These are phyloP conservation scores for Hypoxylon sp. DNA, from an alignment of 2,329 filamentous ascomycete genomes.

Conservation along the genomic window DNA sequence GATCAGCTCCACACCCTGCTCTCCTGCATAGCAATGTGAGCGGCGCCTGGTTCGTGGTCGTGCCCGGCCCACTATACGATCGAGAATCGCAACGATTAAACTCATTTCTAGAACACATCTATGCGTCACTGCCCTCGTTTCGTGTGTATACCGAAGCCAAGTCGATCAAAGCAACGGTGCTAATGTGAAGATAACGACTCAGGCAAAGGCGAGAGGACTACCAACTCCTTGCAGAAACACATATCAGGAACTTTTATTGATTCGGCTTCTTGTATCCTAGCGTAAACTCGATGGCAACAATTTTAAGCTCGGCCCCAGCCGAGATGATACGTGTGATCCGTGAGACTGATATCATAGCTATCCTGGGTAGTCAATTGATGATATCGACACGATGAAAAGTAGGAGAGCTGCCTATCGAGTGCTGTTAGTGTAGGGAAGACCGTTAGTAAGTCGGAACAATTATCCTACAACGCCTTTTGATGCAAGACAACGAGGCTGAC, in stretches of 20 bases:
- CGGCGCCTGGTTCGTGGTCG: conserved; percentile 34
- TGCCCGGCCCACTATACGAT: conserved; percentile 31
- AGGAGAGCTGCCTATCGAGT: conserved; percentile 4
- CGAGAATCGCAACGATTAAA: conserved; percentile 33
- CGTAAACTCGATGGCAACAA: background rate
- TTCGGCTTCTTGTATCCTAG: conserved; percentile 6
- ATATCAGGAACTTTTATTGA: conserved; percentile 16
- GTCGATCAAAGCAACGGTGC: conserved; percentile 37
- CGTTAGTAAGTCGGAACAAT: background rate
- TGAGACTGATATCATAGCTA: conserved; percentile 4
- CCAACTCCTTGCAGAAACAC: conserved; percentile 8
- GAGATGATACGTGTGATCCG: conserved; percentile 14
- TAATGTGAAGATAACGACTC: conserved; percentile 29
- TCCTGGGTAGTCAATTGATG: background rate
- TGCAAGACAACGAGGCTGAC: background rate
- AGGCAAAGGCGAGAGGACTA: conserved; percentile 12
- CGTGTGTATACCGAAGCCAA: conserved; percentile 38
- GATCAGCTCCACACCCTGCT: conserved; percentile 43
- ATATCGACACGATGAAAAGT: conserved; percentile 8
- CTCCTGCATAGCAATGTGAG: conserved; percentile 34
- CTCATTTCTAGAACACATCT: conserved; percentile 40
- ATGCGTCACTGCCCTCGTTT: conserved; percentile 31
- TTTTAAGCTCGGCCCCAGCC: conserved; percentile 18
- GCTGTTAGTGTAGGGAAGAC: background rate
- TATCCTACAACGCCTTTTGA: background rate